Evolutionary conservation across 2,329 filamentous ascomycete genomes (phyloP).

Genomic region (Cordyceps tenuipes): DNA sequence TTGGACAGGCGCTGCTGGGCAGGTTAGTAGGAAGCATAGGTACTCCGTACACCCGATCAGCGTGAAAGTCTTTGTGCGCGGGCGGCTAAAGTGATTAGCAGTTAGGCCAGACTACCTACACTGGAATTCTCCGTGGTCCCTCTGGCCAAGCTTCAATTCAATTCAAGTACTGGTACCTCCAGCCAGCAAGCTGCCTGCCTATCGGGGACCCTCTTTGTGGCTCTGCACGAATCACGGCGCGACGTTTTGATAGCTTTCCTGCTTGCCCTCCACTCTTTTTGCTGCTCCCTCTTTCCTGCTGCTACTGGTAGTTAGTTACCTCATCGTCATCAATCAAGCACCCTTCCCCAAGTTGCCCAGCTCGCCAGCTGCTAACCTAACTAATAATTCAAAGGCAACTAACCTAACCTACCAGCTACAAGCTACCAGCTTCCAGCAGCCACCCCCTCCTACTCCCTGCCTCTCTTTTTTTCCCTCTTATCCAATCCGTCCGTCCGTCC

Average conservation of each 20-base stretch:
- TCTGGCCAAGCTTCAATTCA: not conserved
- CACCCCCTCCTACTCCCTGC: not conserved
- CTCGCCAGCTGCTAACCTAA: no score
- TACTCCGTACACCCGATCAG: not conserved
- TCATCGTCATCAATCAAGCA: not conserved
- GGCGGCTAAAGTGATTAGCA: no score
- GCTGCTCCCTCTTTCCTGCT: not conserved
- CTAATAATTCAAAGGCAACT: no score
- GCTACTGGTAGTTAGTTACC: not conserved
- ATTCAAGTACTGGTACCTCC: not conserved
- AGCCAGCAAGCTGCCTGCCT: not conserved
- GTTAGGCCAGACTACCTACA: no score
- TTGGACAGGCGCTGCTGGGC: not conserved
- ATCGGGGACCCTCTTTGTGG: not conserved
- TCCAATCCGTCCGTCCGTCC: not conserved
- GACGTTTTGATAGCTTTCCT: not conserved
- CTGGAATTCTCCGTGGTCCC: not conserved
- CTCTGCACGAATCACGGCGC: not conserved
- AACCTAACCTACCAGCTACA: not conserved
- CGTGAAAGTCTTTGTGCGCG: not conserved
- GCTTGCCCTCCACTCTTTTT: no score
- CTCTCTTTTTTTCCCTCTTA: not conserved
- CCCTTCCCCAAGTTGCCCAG: no score
- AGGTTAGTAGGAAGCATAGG: not conserved
- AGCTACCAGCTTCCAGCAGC: not conserved